phyloP scores from a whole-genome alignment of 805 yeast genomes.

The Saccharomycodes ludwigii region DNA sequence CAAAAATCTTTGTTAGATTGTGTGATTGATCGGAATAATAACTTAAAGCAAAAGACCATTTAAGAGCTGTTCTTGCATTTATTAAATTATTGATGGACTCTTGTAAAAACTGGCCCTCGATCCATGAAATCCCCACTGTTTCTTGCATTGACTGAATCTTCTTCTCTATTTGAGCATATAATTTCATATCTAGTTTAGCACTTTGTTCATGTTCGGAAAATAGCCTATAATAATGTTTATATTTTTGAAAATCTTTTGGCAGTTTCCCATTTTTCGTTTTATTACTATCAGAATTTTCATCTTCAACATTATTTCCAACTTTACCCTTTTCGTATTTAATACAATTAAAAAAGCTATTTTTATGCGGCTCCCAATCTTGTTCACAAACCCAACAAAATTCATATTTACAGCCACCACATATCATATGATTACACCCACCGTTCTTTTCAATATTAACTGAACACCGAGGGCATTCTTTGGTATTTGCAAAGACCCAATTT shows the following conservation, averaged over 20 bases:
- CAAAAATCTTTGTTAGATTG: slow-evolving; percentile 50
- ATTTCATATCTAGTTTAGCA: slow-evolving; percentile 53
- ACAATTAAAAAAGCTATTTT: slow-evolving; percentile 53
- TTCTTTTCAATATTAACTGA: slow-evolving; percentile 70
- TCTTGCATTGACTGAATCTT: slow-evolving; percentile 58
- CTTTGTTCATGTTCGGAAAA: slow-evolving; percentile 70
- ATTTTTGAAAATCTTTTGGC: slow-evolving; percentile 39
- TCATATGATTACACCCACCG: slow-evolving; percentile 97
- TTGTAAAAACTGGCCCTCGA: slow-evolving; percentile 71
- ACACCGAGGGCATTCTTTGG: slow-evolving; percentile 82
- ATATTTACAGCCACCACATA: slow-evolving; percentile 60
- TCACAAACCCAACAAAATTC: slow-evolving; percentile 94
- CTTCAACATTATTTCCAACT: slow-evolving; percentile 10
- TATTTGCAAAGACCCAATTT: slow-evolving; percentile 76
- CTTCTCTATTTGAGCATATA: slow-evolving; percentile 50
- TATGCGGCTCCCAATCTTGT: slow-evolving; percentile 65
- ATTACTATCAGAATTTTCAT: slow-evolving; percentile 24
- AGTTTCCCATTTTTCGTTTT: slow-evolving; percentile 25
- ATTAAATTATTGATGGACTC: slow-evolving; percentile 57
- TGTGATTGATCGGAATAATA: slow-evolving; percentile 44
- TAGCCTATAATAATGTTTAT: slow-evolving; percentile 62
- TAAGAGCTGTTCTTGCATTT: slow-evolving; percentile 60
- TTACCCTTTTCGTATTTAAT: slow-evolving; percentile 40
- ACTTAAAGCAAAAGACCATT: slow-evolving; percentile 85
- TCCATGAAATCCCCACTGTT: slow-evolving; percentile 60